Evolutionary conservation across 2,329 filamentous ascomycete genomes (phyloP).

Genomic region (Fusarium chuoi): DNA sequence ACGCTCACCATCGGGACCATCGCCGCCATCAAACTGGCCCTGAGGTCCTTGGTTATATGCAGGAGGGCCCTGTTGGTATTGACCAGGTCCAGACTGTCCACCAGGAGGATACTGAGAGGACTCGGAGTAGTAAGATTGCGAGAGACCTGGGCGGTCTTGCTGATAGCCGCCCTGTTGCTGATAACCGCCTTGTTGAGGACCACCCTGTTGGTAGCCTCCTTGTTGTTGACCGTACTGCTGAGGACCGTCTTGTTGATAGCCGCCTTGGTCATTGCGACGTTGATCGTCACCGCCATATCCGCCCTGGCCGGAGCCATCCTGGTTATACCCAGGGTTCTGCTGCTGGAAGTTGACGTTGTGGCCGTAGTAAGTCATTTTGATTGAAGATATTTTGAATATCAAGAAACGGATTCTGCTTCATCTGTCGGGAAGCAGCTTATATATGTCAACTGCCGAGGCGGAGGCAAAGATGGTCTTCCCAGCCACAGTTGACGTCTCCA

Average conservation of each 20-base stretch:
- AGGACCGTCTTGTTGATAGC: slow-evolving; percentile 1
- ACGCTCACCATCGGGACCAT: slow-evolving; percentile 52
- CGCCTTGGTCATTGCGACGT: slow-evolving; percentile 8
- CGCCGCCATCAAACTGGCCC: slow-evolving; percentile 5
- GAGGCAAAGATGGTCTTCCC: neutral
- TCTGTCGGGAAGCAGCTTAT: neutral
- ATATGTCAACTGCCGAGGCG: slow-evolving; percentile 13
- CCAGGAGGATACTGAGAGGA: slow-evolving; percentile 15
- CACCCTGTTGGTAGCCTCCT: slow-evolving; percentile 5
- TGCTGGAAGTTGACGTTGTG: slow-evolving; percentile 21
- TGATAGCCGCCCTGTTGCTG: slow-evolving; percentile 18
- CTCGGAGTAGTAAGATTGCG: slow-evolving; percentile 22
- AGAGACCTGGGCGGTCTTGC: slow-evolving; percentile 11
- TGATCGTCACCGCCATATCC: slow-evolving; percentile 12
- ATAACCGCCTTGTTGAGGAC: neutral
- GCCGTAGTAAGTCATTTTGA: slow-evolving; percentile 22
- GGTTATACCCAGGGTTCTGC: slow-evolving; percentile 6
- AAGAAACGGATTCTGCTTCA: neutral
- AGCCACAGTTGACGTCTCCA: slow-evolving; percentile 19
- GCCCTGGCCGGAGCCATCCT: slow-evolving; percentile 3
- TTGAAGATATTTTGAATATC: neutral
- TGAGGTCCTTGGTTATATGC: slow-evolving; percentile 2
- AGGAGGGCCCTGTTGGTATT: slow-evolving; percentile 2
- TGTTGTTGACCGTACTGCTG: slow-evolving; percentile 2
- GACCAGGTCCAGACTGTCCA: neutral